Conservation (phyloP, 257 asterid species). For the Solanum sejunctum region DNA sequence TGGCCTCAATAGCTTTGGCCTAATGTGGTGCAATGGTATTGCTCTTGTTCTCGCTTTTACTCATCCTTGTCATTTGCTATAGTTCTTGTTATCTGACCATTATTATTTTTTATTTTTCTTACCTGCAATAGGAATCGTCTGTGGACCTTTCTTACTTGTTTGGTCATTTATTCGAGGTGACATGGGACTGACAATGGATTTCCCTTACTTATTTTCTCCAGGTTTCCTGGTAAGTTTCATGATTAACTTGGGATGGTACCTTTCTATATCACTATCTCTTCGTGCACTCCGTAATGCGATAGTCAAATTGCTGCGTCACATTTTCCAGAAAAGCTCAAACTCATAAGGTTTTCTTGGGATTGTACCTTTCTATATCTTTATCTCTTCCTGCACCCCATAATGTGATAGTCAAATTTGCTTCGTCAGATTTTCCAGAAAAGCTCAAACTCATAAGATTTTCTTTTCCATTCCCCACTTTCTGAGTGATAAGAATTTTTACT, state of each 20-base stretch:
- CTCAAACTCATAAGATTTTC: neutral
- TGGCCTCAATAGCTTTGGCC: constrained; percentile 90
- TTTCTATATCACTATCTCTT: neutral
- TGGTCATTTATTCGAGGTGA: constrained; percentile 85
- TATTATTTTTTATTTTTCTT: neutral
- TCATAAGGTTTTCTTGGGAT: neutral
- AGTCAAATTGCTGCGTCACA: neutral
- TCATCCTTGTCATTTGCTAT: neutral
- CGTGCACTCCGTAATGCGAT: neutral
- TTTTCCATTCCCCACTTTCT: neutral
- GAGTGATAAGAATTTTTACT: neutral
- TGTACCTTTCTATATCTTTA: neutral
- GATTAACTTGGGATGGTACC: neutral
- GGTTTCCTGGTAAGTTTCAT: constrained; percentile 68
- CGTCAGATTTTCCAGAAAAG: neutral
- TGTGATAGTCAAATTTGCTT: neutral
- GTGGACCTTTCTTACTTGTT: constrained; percentile 46
- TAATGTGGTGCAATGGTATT: constrained; percentile 95
- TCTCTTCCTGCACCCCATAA: neutral
- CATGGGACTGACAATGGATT: constrained; percentile 60
- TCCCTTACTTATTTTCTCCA: constrained; percentile 56
- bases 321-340: neutral
- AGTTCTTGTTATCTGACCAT: neutral
- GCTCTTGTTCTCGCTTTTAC: constrained; percentile 2
- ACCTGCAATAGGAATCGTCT: constrained; percentile 44